Evolutionary conservation across 495 filamentous ascomycete species (phyloP).

Genomic region (Neurospora sp.): DNA sequence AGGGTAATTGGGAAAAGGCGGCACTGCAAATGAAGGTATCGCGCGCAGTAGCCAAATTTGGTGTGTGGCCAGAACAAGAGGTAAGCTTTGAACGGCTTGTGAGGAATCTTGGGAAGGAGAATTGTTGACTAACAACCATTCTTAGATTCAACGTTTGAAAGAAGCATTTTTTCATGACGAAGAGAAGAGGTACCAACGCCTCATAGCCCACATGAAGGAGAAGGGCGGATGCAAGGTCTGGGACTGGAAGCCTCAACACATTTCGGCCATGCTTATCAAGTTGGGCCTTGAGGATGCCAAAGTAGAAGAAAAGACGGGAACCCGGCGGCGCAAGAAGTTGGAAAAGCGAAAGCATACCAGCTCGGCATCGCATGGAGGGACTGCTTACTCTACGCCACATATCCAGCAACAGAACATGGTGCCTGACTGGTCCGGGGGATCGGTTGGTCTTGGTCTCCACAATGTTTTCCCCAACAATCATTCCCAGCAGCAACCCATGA

Average conservation of each 20-base stretch:
- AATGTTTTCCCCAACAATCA: background rate
- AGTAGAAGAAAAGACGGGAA: constrained; percentile 19
- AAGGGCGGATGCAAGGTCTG: constrained; percentile 26
- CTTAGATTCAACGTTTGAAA: constrained; percentile 17
- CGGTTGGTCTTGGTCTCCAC: background rate
- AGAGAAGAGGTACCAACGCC: constrained; percentile 21
- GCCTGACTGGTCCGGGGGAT: constrained; percentile 14
- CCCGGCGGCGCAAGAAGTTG: constrained; percentile 23
- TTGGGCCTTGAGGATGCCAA: constrained; percentile 22
- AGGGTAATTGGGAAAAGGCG: constrained; percentile 32
- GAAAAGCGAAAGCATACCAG: constrained; percentile 21
- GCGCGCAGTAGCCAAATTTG: constrained; percentile 33
- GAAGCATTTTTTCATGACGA: constrained; percentile 23
- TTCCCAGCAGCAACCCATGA: background rate
- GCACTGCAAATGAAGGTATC: constrained; percentile 41
- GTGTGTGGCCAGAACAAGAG: constrained; percentile 33
- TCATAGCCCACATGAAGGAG: constrained; percentile 26
- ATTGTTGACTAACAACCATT: constrained; percentile 1
- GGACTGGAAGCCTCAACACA: constrained; percentile 28
- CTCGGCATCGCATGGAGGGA: background rate
- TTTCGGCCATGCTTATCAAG: constrained; percentile 29
- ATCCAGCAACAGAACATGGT: constrained; percentile 5
- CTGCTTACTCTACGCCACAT: background rate
- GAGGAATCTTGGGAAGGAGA: background rate
- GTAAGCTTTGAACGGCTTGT: constrained; percentile 17